phyloP scores from a whole-genome alignment of 805 yeast species.

The Ogataea trehaloabstinens region DNA sequence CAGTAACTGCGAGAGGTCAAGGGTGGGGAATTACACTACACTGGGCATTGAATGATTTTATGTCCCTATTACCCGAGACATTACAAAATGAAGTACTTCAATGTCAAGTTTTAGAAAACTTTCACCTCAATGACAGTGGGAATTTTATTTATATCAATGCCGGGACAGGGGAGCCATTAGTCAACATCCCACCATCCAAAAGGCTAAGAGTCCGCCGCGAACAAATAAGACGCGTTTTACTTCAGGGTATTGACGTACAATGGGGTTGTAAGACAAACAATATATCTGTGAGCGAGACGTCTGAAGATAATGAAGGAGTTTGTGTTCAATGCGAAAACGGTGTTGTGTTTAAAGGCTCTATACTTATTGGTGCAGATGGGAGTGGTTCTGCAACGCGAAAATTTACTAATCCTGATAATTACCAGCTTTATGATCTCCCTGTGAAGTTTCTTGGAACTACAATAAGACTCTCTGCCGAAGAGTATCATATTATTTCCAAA shows the following conservation, averaged over 20 bases:
- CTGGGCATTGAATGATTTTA: conserved; percentile 29
- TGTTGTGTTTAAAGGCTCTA: conserved; percentile 14
- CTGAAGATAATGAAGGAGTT: conserved; percentile 5
- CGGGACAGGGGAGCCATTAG: conserved; percentile 25
- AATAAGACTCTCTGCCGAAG: conserved; percentile 22
- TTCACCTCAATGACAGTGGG: conserved; percentile 29
- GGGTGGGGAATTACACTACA: conserved; percentile 36
- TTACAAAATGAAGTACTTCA: conserved; percentile 21
- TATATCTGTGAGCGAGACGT: conserved; percentile 5
- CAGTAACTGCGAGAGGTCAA: conserved; percentile 25
- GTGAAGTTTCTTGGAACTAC: conserved; percentile 30
- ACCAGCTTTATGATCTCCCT: conserved; percentile 25
- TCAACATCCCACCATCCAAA: conserved; percentile 30
- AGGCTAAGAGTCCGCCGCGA: conserved; percentile 32
- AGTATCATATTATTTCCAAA: conserved; percentile 15
- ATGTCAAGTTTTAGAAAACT: conserved; percentile 28
- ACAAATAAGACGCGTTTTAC: conserved; percentile 25
- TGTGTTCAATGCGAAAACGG: conserved; percentile 22
- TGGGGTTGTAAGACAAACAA: conserved; percentile 26
- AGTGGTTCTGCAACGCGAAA: conserved; percentile 25
- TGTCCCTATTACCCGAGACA: conserved; percentile 22
- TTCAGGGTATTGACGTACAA: conserved; percentile 26
- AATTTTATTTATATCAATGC: conserved; percentile 31
- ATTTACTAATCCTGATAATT: conserved; percentile 19
- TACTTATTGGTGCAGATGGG: conserved; percentile 31